Evolutionary conservation across 805 yeast genomes (phyloP).

Genomic region (Kuraishia hungarica): DNA sequence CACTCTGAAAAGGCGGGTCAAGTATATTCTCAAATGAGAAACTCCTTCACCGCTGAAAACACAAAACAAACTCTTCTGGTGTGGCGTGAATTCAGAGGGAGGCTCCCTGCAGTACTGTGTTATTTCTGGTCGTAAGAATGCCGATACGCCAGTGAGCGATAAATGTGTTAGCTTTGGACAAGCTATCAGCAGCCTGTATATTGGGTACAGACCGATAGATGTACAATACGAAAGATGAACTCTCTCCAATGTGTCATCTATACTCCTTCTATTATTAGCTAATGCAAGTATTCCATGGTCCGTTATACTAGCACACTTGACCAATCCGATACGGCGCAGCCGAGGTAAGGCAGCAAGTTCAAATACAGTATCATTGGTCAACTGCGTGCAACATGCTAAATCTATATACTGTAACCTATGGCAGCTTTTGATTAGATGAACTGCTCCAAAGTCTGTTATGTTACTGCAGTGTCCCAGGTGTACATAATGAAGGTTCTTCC

Average conservation of each 20-base stretch:
- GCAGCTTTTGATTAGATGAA: slow-evolving; percentile 64
- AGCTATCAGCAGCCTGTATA: slow-evolving; percentile 60
- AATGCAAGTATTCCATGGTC: slow-evolving; percentile 72
- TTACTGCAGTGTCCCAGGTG: slow-evolving; percentile 92
- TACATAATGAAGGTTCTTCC: slow-evolving; percentile 74
- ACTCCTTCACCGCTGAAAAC: slow-evolving; percentile 93
- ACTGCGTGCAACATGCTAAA: slow-evolving; percentile 86
- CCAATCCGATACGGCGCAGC: slow-evolving; percentile 85
- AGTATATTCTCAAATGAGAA: slow-evolving; percentile 58
- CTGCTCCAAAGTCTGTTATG: slow-evolving; percentile 85
- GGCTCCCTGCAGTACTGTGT: slow-evolving; percentile 85
- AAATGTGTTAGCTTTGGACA: slow-evolving; percentile 87
- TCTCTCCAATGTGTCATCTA: slow-evolving; percentile 79
- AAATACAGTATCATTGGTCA: slow-evolving; percentile 74
- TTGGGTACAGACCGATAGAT: slow-evolving; percentile 69
- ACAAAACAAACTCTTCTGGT: slow-evolving; percentile 80
- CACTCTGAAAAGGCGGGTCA: slow-evolving; percentile 24
- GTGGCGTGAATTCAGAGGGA: slow-evolving; percentile 83
- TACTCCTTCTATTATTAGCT: slow-evolving; percentile 54
- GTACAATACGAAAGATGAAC: slow-evolving; percentile 91
- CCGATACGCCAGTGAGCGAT: slow-evolving; percentile 83
- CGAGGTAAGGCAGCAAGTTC: slow-evolving; percentile 73
- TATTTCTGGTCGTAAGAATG: slow-evolving; percentile 82
- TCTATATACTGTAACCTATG: slow-evolving; percentile 87
- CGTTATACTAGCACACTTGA: slow-evolving; percentile 81